phyloP scores from a whole-genome alignment of 1,139 yeast species.

The Magnusiomyces suaveolens region DNA sequence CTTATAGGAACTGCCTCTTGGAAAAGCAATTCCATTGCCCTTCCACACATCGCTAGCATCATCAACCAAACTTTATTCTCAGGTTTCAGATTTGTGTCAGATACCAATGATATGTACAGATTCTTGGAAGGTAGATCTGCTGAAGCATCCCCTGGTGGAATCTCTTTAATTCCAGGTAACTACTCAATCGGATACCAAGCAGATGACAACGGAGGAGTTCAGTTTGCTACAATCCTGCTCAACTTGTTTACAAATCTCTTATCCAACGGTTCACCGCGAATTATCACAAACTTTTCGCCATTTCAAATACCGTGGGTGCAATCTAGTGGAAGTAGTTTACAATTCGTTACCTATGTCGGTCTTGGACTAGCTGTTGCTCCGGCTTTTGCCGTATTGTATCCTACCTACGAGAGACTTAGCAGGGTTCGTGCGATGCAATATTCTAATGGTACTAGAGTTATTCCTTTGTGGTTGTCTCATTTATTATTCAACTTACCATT shows the following conservation, averaged over 20 bases:
- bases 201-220: slow-evolving; percentile 19
- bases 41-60: slow-evolving; percentile 7
- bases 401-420: slow-evolving; percentile 31
- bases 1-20: slow-evolving; percentile 17
- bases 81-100: slow-evolving; percentile 13
- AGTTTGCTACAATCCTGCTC: slow-evolving; percentile 23
- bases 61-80: slow-evolving; percentile 3
- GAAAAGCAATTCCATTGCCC: background rate
- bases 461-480: slow-evolving; percentile 32
- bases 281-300: slow-evolving; percentile 30
- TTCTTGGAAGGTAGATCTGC: slow-evolving; percentile 20
- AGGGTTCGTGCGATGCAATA: slow-evolving; percentile 33
- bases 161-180: slow-evolving; percentile 19
- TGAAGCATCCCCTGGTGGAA: slow-evolving; percentile 28
- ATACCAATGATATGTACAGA: slow-evolving; percentile 18
- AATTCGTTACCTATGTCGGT: slow-evolving; percentile 31
- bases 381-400: slow-evolving; percentile 31
- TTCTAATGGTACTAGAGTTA: slow-evolving; percentile 31
- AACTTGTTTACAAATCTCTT: slow-evolving; percentile 27
- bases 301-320: slow-evolving; percentile 30
- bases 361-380: slow-evolving; percentile 32
- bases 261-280: slow-evolving; percentile 25
- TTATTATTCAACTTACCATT: slow-evolving; percentile 25
- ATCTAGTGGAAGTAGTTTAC: slow-evolving; percentile 29
- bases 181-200: slow-evolving; percentile 26